phyloP scores from a whole-genome alignment of 768 basidiomycete species.

The Kwoniella shandongensis region DNA sequence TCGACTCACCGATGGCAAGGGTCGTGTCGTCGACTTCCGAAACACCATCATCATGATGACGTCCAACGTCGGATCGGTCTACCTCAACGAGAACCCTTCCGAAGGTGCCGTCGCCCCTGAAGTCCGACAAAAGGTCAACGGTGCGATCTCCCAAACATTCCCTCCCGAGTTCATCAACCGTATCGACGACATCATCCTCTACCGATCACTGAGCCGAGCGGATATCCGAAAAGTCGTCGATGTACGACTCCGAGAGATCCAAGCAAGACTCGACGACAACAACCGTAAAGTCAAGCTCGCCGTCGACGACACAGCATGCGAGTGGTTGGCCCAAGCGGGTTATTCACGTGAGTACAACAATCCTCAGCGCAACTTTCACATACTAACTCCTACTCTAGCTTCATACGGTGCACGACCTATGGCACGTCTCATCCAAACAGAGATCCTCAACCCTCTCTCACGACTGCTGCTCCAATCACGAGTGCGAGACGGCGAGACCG shows the following conservation, averaged over 20 bases:
- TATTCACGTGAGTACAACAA: constrained; percentile 41
- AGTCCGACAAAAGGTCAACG: constrained; percentile 50
- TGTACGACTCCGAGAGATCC: constrained; percentile 79
- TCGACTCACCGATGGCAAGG: constrained; percentile 55
- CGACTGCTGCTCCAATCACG: constrained; percentile 78
- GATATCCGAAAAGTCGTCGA: constrained; percentile 85
- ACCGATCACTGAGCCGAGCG: constrained; percentile 75
- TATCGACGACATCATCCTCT: constrained; percentile 55
- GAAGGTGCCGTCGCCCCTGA: constrained; percentile 52
- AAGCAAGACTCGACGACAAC: constrained; percentile 69
- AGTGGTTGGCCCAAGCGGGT: constrained; percentile 53
- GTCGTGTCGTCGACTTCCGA: constrained; percentile 54
- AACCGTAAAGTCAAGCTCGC: constrained; percentile 74
- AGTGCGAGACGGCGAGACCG: constrained; percentile 76
- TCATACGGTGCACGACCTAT: constrained; percentile 89
- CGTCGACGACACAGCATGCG: constrained; percentile 72
- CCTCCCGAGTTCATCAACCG: constrained; percentile 56
- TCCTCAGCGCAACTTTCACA: no score
- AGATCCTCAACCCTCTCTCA: constrained; percentile 87
- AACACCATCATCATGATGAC: constrained; percentile 56
- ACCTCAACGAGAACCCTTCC: constrained; percentile 54
- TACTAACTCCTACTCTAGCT: constrained; percentile 49
- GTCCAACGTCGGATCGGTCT: constrained; percentile 54
- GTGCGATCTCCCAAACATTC: constrained; percentile 54
- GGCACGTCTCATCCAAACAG: constrained; percentile 85